Percentiles rank a stretch among this genome's conserved stretches.
These are phyloP conservation scores for Fonsecaea pedrosoi DNA, from an alignment of 2,329 filamentous ascomycete species.

Conservation along the genomic window DNA sequence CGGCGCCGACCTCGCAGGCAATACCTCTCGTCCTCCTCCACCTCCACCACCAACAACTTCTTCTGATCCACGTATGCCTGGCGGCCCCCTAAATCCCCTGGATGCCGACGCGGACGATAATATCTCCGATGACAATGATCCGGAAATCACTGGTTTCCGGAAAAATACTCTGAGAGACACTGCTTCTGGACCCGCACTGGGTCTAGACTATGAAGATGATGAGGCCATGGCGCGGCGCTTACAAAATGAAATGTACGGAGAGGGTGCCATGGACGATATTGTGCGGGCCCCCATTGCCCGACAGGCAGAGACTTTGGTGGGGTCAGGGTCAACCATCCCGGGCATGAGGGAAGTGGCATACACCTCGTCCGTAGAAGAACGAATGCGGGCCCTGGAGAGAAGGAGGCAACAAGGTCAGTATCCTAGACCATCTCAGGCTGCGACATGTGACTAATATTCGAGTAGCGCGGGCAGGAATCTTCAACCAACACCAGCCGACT, in stretches of 20 bases:
- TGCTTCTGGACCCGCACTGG: constrained; percentile 38
- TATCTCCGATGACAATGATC: constrained; percentile 49
- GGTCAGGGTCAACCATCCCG: constrained; percentile 64
- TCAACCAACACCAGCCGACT: constrained; percentile 67
- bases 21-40: constrained; percentile 49
- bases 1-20: constrained; percentile 64
- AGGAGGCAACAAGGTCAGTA: constrained; percentile 44
- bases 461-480: constrained; percentile 62
- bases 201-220: constrained; percentile 70
- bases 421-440: background rate
- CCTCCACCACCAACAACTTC: constrained; percentile 34
- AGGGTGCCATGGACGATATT: constrained; percentile 53
- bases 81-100: constrained; percentile 52
- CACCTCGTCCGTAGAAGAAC: constrained; percentile 66
- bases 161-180: constrained; percentile 43
- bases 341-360: constrained; percentile 57
- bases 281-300: constrained; percentile 89
- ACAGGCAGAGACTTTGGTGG: constrained; percentile 89
- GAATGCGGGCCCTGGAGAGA: constrained; percentile 60
- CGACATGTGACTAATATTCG: constrained; percentile 14
- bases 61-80: constrained; percentile 23
- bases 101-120: constrained; percentile 75
- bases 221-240: constrained; percentile 91
- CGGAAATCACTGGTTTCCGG: constrained; percentile 46
- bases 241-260: constrained; percentile 88